phyloP scores from a whole-genome alignment of 345 rosid species.

The Boechera stricta region DNA sequence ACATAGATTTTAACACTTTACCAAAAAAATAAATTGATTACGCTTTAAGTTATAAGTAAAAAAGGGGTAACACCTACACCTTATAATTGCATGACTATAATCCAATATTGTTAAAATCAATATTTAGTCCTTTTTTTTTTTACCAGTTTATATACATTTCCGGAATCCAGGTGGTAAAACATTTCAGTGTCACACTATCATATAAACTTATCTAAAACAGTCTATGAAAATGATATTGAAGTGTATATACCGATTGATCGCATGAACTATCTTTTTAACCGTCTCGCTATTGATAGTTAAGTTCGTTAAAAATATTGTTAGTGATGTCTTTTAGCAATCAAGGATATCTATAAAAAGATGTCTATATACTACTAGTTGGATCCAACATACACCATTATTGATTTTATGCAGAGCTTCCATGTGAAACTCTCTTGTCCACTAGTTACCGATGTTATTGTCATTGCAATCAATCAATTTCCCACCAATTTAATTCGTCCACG shows the following conservation, averaged over 20 bases:
- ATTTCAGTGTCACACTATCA: too few species aligned
- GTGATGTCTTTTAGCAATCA: conserved; percentile 19
- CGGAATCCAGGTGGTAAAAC: too few species aligned
- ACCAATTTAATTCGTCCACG: conserved; percentile 22
- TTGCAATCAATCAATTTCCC: conserved; percentile 35
- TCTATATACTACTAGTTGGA: not conserved
- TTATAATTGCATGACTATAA: too few species aligned
- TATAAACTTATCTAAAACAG: not conserved
- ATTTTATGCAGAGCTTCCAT: conserved; percentile 33
- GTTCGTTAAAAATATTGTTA: conserved; percentile 20
- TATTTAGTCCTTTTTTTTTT: too few species aligned
- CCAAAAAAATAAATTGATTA: too few species aligned
- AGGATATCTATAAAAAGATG: not conserved
- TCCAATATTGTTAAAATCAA: too few species aligned
- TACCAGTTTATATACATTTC: too few species aligned
- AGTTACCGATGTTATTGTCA: conserved; percentile 27
- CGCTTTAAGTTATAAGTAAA: too few species aligned
- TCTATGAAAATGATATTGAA: not conserved
- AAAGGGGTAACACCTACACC: too few species aligned
- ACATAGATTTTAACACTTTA: too few species aligned
- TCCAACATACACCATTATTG: conserved; percentile 32
- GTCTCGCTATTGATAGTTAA: conserved; percentile 1
- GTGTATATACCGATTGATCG: not conserved
- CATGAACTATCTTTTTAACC: not conserved
- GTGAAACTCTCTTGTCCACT: conserved; percentile 39